Percentiles rank a stretch among this genome's conserved stretches.
Evolutionary conservation across 345 rosid species (phyloP).

Genomic region (Citrus cavaleriei): DNA sequence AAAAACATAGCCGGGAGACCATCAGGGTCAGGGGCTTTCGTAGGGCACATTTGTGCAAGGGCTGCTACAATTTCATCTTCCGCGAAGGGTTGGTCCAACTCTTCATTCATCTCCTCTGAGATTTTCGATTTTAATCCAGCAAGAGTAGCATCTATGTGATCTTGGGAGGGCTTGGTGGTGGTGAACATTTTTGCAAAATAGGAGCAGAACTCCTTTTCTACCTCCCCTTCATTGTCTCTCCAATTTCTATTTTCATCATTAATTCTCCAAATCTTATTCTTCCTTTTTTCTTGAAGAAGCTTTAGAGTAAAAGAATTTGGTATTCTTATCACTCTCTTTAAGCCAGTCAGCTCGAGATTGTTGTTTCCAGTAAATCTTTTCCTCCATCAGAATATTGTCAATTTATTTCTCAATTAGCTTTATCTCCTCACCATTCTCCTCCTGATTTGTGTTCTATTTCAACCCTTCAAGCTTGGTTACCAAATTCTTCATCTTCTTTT

Average conservation of each 20-base stretch:
- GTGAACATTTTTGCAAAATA: neutral
- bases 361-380: neutral
- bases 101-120: neutral
- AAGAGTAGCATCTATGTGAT: neutral
- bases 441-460: too few species aligned
- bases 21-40: neutral
- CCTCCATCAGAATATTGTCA: neutral
- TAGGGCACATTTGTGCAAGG: neutral
- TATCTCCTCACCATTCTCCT: too few species aligned
- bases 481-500: too few species aligned
- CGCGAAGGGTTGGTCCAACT: neutral
- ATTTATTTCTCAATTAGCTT: neutral
- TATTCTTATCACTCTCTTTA: neutral
- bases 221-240: neutral
- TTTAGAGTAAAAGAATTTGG: too few species aligned
- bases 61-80: neutral
- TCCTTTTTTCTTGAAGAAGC: neutral
- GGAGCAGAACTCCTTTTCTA: neutral
- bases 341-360: neutral
- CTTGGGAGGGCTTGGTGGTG: neutral
- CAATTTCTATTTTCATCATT: neutral
- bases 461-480: too few species aligned
- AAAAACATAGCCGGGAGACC: neutral
- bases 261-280: neutral
- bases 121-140: too few species aligned